Conservation (phyloP, 192 early-diverging fungal species). For the Thamnidium elegans region DNA sequence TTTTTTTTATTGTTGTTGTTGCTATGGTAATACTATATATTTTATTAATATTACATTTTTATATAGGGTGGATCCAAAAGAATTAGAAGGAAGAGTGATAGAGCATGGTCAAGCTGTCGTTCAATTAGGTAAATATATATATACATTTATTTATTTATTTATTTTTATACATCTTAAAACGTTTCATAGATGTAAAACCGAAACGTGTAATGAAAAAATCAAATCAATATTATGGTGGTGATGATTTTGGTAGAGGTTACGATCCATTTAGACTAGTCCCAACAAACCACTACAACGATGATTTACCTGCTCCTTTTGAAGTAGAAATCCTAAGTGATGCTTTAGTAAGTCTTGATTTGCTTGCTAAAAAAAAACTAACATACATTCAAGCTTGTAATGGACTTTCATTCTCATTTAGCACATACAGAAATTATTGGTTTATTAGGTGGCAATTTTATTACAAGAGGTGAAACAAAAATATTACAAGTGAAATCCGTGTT, state of each 20-base stretch:
- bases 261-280: conserved; percentile 59
- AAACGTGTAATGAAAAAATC: conserved; percentile 25
- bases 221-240: conserved; percentile 24
- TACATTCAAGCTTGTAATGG: conserved; percentile 91
- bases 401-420: conserved; percentile 88
- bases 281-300: conserved; percentile 39
- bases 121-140: conserved; percentile 43
- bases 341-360: conserved; percentile 42
- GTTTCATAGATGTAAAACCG: conserved; percentile 12
- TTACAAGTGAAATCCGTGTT: conserved; percentile 67
- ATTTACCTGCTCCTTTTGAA: conserved; percentile 50
- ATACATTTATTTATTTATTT: no score
- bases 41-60: neutral
- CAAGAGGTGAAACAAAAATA: conserved; percentile 24
- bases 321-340: conserved; percentile 47
- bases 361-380: neutral
- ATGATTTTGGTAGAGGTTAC: conserved; percentile 38
- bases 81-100: conserved; percentile 55
- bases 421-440: conserved; percentile 93
- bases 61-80: conserved; percentile 53
- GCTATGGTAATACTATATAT: no score
- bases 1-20: no score
- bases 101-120: conserved; percentile 47
- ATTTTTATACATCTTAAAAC: neutral
- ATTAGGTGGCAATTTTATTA: conserved; percentile 75